Conservation (phyloP, 2,329 filamentous ascomycete species). For the Pseudopyrenochaeta lycopersici region DNA sequence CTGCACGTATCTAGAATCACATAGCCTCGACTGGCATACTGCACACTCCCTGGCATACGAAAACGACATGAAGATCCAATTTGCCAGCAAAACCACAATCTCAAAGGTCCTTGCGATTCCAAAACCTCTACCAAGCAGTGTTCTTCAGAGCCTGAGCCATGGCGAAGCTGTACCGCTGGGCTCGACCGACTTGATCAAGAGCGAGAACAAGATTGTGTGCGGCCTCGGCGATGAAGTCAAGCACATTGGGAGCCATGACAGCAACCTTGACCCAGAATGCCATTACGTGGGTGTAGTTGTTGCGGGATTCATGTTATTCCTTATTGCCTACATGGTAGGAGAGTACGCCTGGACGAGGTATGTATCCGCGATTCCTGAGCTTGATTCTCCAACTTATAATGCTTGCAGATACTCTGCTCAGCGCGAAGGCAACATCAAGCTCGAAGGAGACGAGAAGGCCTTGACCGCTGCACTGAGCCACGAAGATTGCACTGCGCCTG, state of each 20-base stretch:
- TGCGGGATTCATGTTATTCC: constrained; percentile 25
- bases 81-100: constrained; percentile 31
- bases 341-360: constrained; percentile 34
- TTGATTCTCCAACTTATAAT: constrained; percentile 5
- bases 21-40: constrained; percentile 32
- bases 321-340: constrained; percentile 23
- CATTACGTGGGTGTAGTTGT: constrained; percentile 29
- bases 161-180: constrained; percentile 19
- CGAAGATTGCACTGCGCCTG: neutral
- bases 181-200: constrained; percentile 11
- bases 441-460: constrained; percentile 33
- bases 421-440: constrained; percentile 20
- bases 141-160: constrained; percentile 20
- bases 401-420: constrained; percentile 12
- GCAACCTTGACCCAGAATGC: constrained; percentile 7
- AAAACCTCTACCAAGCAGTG: constrained; percentile 26
- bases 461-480: constrained; percentile 17
- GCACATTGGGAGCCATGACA: constrained; percentile 9
- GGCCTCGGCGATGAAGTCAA: constrained; percentile 33
- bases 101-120: constrained; percentile 26
- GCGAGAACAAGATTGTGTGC: constrained; percentile 33
- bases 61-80: constrained; percentile 33
- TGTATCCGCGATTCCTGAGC: neutral
- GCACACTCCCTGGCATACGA: constrained; percentile 31
- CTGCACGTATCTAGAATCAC: constrained; percentile 31